Evolutionary conservation across 2,329 filamentous ascomycete species (phyloP).

Genomic region (Westerdykella sp.): DNA sequence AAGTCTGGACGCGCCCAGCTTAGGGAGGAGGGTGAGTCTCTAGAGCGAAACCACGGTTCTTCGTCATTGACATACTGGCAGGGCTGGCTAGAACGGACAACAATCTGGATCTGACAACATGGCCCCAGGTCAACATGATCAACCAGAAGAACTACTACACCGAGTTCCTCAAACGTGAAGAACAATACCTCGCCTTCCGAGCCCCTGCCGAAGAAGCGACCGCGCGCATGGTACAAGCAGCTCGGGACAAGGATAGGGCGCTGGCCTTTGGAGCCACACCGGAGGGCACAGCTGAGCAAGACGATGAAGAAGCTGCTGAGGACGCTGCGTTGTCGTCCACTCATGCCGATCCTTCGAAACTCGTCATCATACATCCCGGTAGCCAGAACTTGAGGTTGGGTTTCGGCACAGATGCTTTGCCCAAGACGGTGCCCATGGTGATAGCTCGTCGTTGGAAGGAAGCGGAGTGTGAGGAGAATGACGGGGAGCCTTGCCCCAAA

Average conservation of each 20-base stretch:
- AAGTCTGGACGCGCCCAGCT: conserved; percentile 58
- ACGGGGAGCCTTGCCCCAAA: conserved; percentile 70
- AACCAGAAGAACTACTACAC: conserved; percentile 98
- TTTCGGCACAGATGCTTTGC: conserved; percentile 89
- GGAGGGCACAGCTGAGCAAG: conserved; percentile 19
- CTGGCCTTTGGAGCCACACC: conserved; percentile 58
- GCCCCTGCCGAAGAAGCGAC: conserved; percentile 81
- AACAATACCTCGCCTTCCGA: conserved; percentile 84
- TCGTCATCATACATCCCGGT: conserved; percentile 90
- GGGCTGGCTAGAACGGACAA: conserved; percentile 96
- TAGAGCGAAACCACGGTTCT: background rate
- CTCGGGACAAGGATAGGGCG: conserved; percentile 80
- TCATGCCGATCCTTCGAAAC: conserved; percentile 71
- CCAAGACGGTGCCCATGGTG: conserved; percentile 89
- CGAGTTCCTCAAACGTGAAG: conserved; percentile 97
- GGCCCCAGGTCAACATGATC: conserved; percentile 88
- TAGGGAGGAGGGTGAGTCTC: conserved; percentile 50
- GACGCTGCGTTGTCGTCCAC: conserved; percentile 25
- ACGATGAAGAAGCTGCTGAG: conserved; percentile 25
- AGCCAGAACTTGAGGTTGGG: conserved; percentile 94
- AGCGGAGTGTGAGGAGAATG: conserved; percentile 78
- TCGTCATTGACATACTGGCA: conserved; percentile 37
- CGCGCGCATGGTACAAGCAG: conserved; percentile 75
- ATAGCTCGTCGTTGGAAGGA: conserved; percentile 72
- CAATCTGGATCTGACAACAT: conserved; percentile 91